Percentiles rank a stretch among this genome's conserved stretches.
Evolutionary conservation across 352 stramenopile genomes (phyloP).

Genomic region (Phytophthora melonis): DNA sequence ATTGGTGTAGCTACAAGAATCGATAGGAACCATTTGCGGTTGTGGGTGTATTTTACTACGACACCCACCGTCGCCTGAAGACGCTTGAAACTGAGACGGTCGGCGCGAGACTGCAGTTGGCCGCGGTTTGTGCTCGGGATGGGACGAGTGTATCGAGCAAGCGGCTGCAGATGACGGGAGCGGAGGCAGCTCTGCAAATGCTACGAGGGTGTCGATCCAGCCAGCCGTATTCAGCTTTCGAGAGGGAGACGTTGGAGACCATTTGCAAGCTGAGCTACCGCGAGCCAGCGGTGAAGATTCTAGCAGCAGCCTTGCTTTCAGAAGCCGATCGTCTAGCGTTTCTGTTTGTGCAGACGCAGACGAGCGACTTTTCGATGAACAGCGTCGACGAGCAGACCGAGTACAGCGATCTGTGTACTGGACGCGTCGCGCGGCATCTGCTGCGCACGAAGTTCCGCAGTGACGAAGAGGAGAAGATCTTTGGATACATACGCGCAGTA

Average conservation of each 20-base stretch:
- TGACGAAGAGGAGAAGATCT: constrained; percentile 23
- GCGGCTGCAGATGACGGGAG: constrained; percentile 54
- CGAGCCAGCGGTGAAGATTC: constrained; percentile 52
- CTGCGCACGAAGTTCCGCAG: constrained; percentile 31
- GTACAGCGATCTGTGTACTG: constrained; percentile 29
- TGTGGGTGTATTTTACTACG: constrained; percentile 36
- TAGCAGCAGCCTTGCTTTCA: constrained; percentile 36
- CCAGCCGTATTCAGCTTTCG: constrained; percentile 38
- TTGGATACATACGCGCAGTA: constrained; percentile 18
- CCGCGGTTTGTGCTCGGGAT: constrained; percentile 43
- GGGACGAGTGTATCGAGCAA: constrained; percentile 40
- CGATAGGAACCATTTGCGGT: too few relatives aligned
- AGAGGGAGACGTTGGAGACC: constrained; percentile 34
- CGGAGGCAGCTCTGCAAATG: constrained; percentile 52
- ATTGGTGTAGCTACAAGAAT: too few relatives aligned
- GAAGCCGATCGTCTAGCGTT: constrained; percentile 45
- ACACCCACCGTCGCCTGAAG: constrained; percentile 44
- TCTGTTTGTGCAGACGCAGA: constrained; percentile 31
- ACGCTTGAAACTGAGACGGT: constrained; percentile 50
- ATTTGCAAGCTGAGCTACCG: constrained; percentile 45
- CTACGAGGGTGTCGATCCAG: constrained; percentile 50
- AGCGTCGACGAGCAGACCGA: constrained; percentile 23
- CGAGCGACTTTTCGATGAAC: constrained; percentile 1
- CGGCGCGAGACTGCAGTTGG: constrained; percentile 47
- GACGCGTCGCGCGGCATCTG: constrained; percentile 21